Percentiles rank a stretch among this genome's conserved stretches.
Conservation (phyloP, 1,284 basidiomycete genomes). For the Baeospora myosura region DNA sequence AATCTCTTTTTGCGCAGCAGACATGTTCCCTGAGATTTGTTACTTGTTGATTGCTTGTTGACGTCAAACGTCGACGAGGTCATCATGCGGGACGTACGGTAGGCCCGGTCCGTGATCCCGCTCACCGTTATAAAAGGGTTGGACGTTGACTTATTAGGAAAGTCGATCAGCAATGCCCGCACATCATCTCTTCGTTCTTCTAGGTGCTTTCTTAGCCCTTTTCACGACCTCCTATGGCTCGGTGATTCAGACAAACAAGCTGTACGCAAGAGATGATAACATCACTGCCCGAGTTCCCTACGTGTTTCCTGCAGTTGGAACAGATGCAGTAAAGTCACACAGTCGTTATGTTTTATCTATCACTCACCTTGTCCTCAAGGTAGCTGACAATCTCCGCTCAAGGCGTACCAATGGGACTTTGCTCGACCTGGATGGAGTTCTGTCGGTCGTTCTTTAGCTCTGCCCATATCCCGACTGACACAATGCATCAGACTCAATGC, state of each 20-base stretch:
- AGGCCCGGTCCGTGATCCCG: no score
- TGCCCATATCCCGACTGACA: neutral
- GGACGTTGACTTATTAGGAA: no score
- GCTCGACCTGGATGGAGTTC: slow-evolving; percentile 25
- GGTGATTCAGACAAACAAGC: no score
- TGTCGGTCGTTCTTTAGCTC: slow-evolving; percentile 16
- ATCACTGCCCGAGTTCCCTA: slow-evolving; percentile 30
- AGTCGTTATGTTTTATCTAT: neutral
- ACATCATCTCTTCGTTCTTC: neutral
- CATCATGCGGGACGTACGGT: no score
- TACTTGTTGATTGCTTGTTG: no score
- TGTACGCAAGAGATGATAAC: neutral
- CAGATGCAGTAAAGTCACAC: slow-evolving; percentile 20
- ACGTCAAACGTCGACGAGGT: no score
- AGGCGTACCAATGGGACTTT: slow-evolving; percentile 25
- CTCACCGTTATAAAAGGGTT: no score
- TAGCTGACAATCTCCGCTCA: slow-evolving; percentile 26
- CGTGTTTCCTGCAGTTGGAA: slow-evolving; percentile 28
- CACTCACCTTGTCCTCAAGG: slow-evolving; percentile 12
- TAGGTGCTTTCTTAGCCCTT: neutral
- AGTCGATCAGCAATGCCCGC: no score
- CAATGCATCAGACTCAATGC: slow-evolving; percentile 22
- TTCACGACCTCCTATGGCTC: neutral
- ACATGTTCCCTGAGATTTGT: no score
- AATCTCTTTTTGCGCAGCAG: no score